phyloP scores from a whole-genome alignment of 768 basidiomycete species.

The Russula virescens region DNA sequence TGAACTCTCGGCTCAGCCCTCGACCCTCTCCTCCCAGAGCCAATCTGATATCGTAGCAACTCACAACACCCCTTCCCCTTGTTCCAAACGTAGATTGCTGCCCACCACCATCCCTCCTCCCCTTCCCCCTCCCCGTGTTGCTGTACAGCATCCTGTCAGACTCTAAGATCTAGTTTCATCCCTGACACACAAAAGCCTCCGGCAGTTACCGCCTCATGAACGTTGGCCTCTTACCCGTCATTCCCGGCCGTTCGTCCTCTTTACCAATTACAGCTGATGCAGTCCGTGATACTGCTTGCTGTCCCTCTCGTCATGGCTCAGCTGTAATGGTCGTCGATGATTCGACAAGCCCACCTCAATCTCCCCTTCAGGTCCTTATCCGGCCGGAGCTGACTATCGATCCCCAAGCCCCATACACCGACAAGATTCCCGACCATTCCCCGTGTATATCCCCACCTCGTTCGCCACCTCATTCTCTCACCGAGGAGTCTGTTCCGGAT shows the following conservation, averaged over 20 bases:
- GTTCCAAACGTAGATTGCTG: neutral
- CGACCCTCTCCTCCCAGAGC: no score
- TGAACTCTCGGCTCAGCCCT: no score
- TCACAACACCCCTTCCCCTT: neutral
- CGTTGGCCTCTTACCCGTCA: constrained; percentile 9
- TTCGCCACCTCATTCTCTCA: constrained; percentile 12
- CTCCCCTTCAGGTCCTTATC: constrained; percentile 13
- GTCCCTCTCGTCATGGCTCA: constrained; percentile 14
- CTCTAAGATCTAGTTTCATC: neutral
- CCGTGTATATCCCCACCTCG: constrained; percentile 12
- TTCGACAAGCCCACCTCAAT: constrained; percentile 17
- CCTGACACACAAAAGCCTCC: neutral
- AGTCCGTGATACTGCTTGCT: constrained; percentile 4
- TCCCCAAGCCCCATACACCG: constrained; percentile 9
- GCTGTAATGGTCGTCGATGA: constrained; percentile 22
- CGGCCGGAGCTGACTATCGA: constrained; percentile 9
- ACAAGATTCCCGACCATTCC: neutral
- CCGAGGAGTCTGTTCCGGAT: constrained; percentile 16
- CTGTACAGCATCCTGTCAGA: neutral
- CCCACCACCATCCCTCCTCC: neutral
- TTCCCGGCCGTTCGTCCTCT: constrained; percentile 20
- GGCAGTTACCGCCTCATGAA: constrained; percentile 18
- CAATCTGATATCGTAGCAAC: no score
- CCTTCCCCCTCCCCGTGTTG: neutral
- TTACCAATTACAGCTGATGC: constrained; percentile 9